These are phyloP conservation scores for Phytophthora palmivora DNA, from an alignment of 352 stramenopile genomes.

Conservation along the genomic window DNA sequence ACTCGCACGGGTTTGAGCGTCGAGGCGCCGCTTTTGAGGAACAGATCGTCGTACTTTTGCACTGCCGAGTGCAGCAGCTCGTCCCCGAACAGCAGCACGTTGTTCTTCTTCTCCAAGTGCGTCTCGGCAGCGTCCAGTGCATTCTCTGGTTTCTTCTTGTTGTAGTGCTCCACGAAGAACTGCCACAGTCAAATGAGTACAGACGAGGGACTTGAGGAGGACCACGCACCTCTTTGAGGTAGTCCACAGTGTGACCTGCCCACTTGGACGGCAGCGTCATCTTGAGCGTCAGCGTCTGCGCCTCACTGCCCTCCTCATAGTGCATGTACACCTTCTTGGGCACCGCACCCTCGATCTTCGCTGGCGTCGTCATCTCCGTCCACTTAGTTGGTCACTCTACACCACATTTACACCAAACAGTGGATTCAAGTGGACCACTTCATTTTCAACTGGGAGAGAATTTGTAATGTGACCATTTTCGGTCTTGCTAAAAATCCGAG, in stretches of 20 bases:
- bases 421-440: too few relatives aligned
- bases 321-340: conserved; percentile 92
- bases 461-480: too few relatives aligned
- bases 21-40: conserved; percentile 69
- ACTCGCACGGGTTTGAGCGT: conserved; percentile 60
- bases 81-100: conserved; percentile 64
- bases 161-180: conserved; percentile 93
- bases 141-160: conserved; percentile 87
- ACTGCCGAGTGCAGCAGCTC: conserved; percentile 82
- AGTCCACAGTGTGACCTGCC: conserved; percentile 80
- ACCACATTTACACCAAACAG: too few relatives aligned
- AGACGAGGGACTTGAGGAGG: too few relatives aligned
- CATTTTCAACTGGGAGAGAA: too few relatives aligned
- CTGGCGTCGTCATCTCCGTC: conserved; percentile 44
- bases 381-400: too few relatives aligned
- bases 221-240: conserved; percentile 73
- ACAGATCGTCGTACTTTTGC: conserved; percentile 89
- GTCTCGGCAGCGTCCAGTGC: conserved; percentile 54
- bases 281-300: conserved; percentile 81
- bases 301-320: conserved; percentile 77
- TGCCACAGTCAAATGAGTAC: conserved; percentile 22
- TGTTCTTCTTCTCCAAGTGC: conserved; percentile 78
- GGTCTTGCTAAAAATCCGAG: too few relatives aligned
- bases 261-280: conserved; percentile 91
- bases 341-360: conserved; percentile 76